These are phyloP conservation scores for Hirsutella thompsonii DNA, from an alignment of 2,329 filamentous ascomycete species.

Conservation along the genomic window DNA sequence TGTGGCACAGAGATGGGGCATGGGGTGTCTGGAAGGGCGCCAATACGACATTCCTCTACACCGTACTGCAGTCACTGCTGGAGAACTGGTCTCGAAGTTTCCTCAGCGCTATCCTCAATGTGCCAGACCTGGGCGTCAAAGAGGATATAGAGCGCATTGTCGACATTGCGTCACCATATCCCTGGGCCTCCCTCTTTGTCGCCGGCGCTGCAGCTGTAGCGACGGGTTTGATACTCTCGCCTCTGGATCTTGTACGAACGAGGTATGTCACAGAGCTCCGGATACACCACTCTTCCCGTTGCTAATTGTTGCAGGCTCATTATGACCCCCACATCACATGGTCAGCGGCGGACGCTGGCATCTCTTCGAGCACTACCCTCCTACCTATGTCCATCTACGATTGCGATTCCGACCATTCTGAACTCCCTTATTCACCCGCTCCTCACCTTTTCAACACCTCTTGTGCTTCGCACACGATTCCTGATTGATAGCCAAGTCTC, in stretches of 20 bases:
- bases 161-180: constrained; percentile 64
- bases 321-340: constrained; percentile 63
- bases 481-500: constrained; percentile 71
- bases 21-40: constrained; percentile 93
- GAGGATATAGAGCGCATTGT: constrained; percentile 67
- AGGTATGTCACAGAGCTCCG: constrained; percentile 19
- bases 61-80: constrained; percentile 69
- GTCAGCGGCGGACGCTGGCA: constrained; percentile 65
- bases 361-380: constrained; percentile 69
- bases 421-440: constrained; percentile 76
- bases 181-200: constrained; percentile 68
- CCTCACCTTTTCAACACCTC: constrained; percentile 68
- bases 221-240: constrained; percentile 70
- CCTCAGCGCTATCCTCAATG: constrained; percentile 78
- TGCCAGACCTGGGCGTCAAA: constrained; percentile 69
- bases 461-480: constrained; percentile 76
- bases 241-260: constrained; percentile 82
- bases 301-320: constrained; percentile 50
- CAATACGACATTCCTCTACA: constrained; percentile 87
- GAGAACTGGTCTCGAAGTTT: constrained; percentile 89
- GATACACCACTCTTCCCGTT: not conserved
- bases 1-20: constrained; percentile 81
- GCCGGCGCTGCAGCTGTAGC: constrained; percentile 50
- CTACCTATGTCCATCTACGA: constrained; percentile 54
- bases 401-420: constrained; percentile 74